These are phyloP conservation scores for Fusarium pseudoanthophilum DNA, from an alignment of 2,329 filamentous ascomycete species.

Conservation along the genomic window DNA sequence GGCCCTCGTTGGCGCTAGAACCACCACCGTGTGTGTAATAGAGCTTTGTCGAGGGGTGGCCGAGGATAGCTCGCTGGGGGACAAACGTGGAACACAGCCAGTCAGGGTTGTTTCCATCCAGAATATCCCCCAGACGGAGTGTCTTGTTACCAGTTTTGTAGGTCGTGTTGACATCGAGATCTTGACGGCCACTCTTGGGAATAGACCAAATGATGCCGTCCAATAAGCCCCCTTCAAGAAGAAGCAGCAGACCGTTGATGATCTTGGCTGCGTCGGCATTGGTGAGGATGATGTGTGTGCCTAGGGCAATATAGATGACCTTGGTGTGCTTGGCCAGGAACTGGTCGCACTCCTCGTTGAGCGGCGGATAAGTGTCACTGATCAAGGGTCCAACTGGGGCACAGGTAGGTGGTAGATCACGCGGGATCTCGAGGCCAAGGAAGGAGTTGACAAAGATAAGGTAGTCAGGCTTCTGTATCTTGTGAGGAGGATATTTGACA, in stretches of 20 bases:
- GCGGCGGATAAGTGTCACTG: neutral
- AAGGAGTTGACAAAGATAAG: neutral
- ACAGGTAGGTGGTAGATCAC: neutral
- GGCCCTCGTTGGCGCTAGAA: conserved; percentile 53
- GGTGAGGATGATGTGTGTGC: neutral
- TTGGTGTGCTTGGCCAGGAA: neutral
- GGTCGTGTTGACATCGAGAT: neutral
- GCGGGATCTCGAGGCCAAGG: neutral
- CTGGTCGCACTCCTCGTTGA: neutral
- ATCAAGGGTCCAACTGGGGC: neutral
- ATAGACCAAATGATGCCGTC: neutral
- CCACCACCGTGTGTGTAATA: neutral
- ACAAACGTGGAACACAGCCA: neutral
- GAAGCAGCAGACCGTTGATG: neutral
- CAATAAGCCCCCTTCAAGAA: neutral
- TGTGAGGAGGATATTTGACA: neutral
- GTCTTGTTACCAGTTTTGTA: neutral
- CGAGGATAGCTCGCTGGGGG: neutral
- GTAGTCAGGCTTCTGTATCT: neutral
- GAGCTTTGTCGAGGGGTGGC: neutral
- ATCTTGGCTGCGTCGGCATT: neutral
- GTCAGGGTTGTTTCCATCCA: neutral
- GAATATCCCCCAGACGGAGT: neutral
- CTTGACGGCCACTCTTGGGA: neutral
- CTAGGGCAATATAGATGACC: neutral